Evolutionary conservation across 768 basidiomycete species (phyloP), one percentile per base, ranked within the genome.

Genomic region (Hysterangium stoloniferum): DNA sequence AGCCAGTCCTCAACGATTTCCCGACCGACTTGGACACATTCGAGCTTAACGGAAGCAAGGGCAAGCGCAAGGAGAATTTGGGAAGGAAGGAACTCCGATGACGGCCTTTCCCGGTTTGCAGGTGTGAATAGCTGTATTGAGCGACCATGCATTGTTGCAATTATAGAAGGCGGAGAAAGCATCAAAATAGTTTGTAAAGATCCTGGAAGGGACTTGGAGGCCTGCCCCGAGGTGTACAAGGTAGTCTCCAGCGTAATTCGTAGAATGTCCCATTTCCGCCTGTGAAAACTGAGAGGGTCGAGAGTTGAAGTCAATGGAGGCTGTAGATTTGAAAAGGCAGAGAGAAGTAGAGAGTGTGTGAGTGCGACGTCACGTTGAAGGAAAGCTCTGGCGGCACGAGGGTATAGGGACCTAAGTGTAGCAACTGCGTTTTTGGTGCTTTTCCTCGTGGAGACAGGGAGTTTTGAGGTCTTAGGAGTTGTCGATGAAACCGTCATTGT

Each of bases 261-360:
- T 6, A 92, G 79, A 50, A 92, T 79, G 59, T 92, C 88, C 89
- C 89, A 92, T 68, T 89, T 90, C 50, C 81, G 72, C 15, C 88
- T 78, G 42, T 72, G 68, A 4, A 59, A 56, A 7, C 60, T 52
- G 53, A 79, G 69, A 19, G 74, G 66, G 49, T 73, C 69, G 4
- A 79, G 69, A 3, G 58, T 27, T 20, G 56, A 4, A 69, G 78
- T 3, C 71, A 69, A 13, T 61, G 72, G 54, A 1, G 67, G 62
- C 2, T 58, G 44, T 12, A 92, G 59, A 28, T 86, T 64, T 7
- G 76, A 60, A 62, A 89, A 87, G 0, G 86, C 88, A 6, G 84
- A 78, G 36, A 75, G 68, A 24, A 90, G 61, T 29, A 90, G 71
- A 3, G 79, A 74, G 50, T 82, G 66, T 0, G 87, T 82, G 35